phyloP scores from a whole-genome alignment of 208 protist species.

The Leishmania lainsoni region DNA sequence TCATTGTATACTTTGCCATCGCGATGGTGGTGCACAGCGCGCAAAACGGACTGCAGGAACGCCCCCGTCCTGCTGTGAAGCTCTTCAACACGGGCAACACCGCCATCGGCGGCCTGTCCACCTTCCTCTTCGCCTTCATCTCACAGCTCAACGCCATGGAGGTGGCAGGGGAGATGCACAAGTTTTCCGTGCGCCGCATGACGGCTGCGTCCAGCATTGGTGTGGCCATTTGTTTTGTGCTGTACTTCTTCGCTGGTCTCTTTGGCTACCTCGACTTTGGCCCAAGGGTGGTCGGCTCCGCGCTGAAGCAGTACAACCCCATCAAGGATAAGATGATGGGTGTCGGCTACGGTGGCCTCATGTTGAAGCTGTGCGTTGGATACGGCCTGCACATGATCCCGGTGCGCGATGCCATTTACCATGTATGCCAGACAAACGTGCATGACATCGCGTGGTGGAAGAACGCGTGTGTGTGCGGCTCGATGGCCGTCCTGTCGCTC shows the following conservation, averaged over 20 bases:
- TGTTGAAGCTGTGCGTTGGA: slow-evolving; percentile 65
- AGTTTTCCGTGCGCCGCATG: slow-evolving; percentile 51
- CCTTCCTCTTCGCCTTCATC: slow-evolving; percentile 69
- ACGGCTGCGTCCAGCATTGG: slow-evolving; percentile 39
- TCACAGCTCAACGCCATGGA: slow-evolving; percentile 65
- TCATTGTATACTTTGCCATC: slow-evolving; percentile 65
- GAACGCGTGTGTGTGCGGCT: slow-evolving; percentile 46
- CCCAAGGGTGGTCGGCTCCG: slow-evolving; percentile 35
- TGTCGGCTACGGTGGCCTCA: slow-evolving; percentile 56
- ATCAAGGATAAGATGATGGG: slow-evolving; percentile 53
- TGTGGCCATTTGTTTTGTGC: slow-evolving; percentile 51
- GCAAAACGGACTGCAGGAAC: slow-evolving; percentile 43
- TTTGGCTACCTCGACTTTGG: slow-evolving; percentile 83
- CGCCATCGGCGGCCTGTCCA: slow-evolving; percentile 40
- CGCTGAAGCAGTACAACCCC: slow-evolving; percentile 67
- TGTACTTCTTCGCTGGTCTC: slow-evolving; percentile 61
- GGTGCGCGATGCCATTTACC: slow-evolving; percentile 65
- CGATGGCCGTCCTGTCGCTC: slow-evolving; percentile 50
- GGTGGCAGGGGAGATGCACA: slow-evolving; percentile 64
- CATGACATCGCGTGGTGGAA: slow-evolving; percentile 50
- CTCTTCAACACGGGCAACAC: slow-evolving; percentile 47
- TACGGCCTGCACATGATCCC: slow-evolving; percentile 71
- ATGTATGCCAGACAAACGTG: slow-evolving; percentile 46
- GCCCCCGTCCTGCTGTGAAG: slow-evolving; percentile 29
- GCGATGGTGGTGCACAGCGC: slow-evolving; percentile 57